Percentiles rank a stretch among this genome's conserved stretches.
phyloP scores from a whole-genome alignment of 2,329 filamentous ascomycete species.

The Rutstroemia sydowiana region DNA sequence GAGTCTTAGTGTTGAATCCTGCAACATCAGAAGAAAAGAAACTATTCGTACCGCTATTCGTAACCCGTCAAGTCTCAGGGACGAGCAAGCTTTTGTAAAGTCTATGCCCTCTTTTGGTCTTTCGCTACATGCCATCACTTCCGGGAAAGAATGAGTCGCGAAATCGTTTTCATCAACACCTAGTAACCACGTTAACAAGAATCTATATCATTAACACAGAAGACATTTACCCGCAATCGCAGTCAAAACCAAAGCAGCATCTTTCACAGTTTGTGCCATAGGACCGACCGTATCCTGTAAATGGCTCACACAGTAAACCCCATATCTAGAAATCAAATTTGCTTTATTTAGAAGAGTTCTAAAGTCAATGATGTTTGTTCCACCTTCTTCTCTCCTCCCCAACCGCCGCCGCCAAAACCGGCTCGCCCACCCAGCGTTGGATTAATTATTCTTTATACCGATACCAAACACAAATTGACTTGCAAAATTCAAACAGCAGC shows the following conservation, averaged over 20 bases:
- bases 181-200: background rate
- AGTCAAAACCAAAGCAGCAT: conserved; percentile 53
- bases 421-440: no score
- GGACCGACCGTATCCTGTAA: conserved; percentile 57
- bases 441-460: no score
- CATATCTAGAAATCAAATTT: conserved; percentile 49
- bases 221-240: conserved; percentile 47
- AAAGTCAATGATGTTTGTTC: no score
- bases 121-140: background rate
- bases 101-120: background rate
- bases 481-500: no score
- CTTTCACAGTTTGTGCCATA: conserved; percentile 44
- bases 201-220: background rate
- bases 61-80: background rate
- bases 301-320: conserved; percentile 55
- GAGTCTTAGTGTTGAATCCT: background rate
- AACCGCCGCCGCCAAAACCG: no score
- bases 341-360: no score
- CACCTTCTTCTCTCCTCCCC: no score
- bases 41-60: background rate
- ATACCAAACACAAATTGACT: no score
- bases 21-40: background rate
- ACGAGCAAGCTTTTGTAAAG: background rate
- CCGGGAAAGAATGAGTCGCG: no score
- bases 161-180: background rate